phyloP scores from a whole-genome alignment of 2,329 filamentous ascomycete species.

The Arthrobotrys sinensis region DNA sequence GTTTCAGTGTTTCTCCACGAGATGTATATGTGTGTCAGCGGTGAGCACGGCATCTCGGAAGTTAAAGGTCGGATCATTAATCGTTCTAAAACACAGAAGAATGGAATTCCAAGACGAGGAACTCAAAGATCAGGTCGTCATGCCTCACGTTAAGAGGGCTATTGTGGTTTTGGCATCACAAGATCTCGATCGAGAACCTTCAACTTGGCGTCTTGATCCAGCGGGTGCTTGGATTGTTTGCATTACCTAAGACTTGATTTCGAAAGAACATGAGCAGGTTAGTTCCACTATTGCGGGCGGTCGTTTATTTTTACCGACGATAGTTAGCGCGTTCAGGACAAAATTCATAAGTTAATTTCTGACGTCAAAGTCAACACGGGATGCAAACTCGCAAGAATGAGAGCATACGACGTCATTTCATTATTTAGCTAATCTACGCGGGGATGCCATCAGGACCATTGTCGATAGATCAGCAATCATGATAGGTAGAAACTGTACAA shows the following conservation, averaged over 20 bases:
- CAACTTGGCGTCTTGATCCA: slow-evolving; percentile 17
- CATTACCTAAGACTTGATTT: too few species aligned
- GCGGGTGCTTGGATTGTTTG: not conserved
- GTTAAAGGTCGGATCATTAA: slow-evolving; percentile 8
- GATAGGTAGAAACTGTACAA: not conserved
- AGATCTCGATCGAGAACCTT: not conserved
- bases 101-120: not conserved
- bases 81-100: slow-evolving; percentile 4
- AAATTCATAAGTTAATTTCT: not conserved
- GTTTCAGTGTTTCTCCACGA: not conserved
- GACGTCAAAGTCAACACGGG: slow-evolving; percentile 9
- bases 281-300: not conserved
- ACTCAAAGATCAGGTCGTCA: not conserved
- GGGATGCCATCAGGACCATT: not conserved
- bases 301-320: not conserved
- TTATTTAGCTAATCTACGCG: not conserved
- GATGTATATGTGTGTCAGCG: not conserved
- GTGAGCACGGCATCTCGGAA: slow-evolving; percentile 29
- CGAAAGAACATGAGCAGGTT: not conserved
- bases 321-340: not conserved
- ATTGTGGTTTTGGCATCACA: not conserved
- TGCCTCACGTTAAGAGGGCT: slow-evolving; percentile 11
- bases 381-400: not conserved
- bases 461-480: not conserved
- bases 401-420: slow-evolving; percentile 6